Evolutionary conservation across 129 eudicot genomes (phyloP).

Genomic region (Glebionis coronaria): DNA sequence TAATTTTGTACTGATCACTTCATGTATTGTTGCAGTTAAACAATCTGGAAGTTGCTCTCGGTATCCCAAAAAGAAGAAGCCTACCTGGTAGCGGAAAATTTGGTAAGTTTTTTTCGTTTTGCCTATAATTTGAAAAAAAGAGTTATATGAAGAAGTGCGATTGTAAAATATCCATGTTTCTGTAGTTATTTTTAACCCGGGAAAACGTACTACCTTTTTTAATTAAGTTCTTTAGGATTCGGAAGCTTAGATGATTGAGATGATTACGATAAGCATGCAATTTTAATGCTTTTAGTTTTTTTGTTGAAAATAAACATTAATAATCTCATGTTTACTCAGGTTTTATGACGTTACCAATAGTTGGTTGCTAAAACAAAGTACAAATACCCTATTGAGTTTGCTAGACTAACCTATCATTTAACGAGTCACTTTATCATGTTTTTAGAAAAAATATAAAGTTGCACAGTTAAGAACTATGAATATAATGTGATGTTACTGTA

Average conservation of each 20-base stretch:
- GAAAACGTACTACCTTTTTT: too few relatives aligned
- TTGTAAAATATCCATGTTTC: not conserved
- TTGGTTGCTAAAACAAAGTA: constrained; percentile 96
- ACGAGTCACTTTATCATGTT: too few relatives aligned
- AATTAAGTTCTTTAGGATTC: too few relatives aligned
- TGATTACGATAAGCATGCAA: too few relatives aligned
- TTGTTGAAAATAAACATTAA: too few relatives aligned
- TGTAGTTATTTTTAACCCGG: too few relatives aligned
- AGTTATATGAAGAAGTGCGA: constrained; percentile 6
- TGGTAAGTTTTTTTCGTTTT: constrained; percentile 37
- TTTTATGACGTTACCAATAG: constrained; percentile 94
- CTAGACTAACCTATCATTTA: too few relatives aligned
- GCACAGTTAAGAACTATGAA: too few relatives aligned
- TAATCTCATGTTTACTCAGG: constrained; percentile 44
- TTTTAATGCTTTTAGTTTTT: too few relatives aligned
- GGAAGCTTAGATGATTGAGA: too few relatives aligned
- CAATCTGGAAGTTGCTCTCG: constrained; percentile 96
- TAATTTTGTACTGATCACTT: not conserved
- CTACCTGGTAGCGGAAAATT: constrained; percentile 95
- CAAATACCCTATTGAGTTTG: constrained; percentile 98
- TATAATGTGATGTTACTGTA: too few relatives aligned
- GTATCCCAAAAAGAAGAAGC: constrained; percentile 94
- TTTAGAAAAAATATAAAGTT: too few relatives aligned
- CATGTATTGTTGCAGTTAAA: constrained; percentile 56
- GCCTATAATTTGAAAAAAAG: not conserved